Conservation (phyloP, 768 basidiomycete species). For the Clitopilus hobsonii region DNA sequence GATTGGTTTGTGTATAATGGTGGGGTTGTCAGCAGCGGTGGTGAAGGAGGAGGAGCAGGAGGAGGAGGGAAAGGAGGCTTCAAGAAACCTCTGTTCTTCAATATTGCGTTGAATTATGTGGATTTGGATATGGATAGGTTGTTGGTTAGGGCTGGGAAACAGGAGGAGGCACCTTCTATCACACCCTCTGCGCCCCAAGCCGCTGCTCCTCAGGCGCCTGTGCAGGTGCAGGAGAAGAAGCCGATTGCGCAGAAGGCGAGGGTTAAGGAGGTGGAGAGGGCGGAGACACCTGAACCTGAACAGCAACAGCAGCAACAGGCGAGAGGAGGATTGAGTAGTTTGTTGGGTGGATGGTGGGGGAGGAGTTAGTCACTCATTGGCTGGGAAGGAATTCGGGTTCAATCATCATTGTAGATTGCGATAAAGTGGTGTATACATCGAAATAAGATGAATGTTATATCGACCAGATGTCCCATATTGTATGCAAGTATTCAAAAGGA, state of each 20-base stretch:
- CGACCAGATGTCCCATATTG: too few species aligned
- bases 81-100: conserved; percentile 90
- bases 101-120: conserved; percentile 91
- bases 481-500: too few species aligned
- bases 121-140: conserved; percentile 80
- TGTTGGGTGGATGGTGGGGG: conserved; percentile 87
- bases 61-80: too few species aligned
- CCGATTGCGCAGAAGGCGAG: conserved; percentile 43
- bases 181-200: too few species aligned
- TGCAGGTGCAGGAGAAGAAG: conserved; percentile 39
- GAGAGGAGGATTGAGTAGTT: conserved; percentile 53
- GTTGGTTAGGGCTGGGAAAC: conserved; percentile 65
- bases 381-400: not conserved
- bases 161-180: conserved; percentile 17
- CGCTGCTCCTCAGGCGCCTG: too few species aligned
- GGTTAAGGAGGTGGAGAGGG: conserved; percentile 42
- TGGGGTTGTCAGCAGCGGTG: conserved; percentile 42
- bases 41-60: too few species aligned
- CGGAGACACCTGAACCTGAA: conserved; percentile 51
- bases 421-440: not conserved
- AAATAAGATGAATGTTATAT: too few species aligned
- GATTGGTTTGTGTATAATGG: conserved; percentile 82
- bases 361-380: conserved; percentile 21
- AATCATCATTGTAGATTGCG: too few species aligned
- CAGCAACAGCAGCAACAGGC: conserved; percentile 28